Evolutionary conservation across 176 grass and related monocot genomes (phyloP), one percentile per base, ranked within the genome.

Genomic region (Musa schizocarpa): DNA sequence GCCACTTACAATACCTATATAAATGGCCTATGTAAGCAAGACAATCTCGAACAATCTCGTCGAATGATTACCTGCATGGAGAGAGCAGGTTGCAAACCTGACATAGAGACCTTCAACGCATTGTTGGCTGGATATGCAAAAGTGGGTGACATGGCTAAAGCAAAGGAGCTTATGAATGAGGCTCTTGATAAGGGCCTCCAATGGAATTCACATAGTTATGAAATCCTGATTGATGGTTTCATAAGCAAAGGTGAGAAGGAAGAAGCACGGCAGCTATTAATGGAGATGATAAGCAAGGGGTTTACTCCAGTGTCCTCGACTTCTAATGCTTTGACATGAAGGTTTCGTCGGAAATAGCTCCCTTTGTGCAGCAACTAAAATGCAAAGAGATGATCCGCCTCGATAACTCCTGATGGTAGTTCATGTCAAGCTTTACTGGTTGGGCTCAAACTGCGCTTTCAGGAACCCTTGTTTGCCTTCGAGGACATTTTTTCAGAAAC

Each of bases 31-130:
- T 82, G 76, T 77, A 83, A 76, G 52, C 80, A 68, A 53, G 91
- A 75, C 17, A 81, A 95, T 76, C 24, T 88, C 7, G 51, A 81
- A 10, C 64, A 82, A 81, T 83, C 85, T 25, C 54, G 81, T 19
- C 76, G 71, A 75, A 95, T 90, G 88, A 50, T 90, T 21, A 64
- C 16, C 16, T 91, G 86, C 79, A 88, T 91, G 92, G 91, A 87
- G 74, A 83, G 83, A 50, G 82, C 71, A 1, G 88, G 92, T 11
- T 91, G 83, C 79, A 77, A 63, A n/a, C 74, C 84, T 17, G 73
- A 83, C 51, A 25, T 78, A 22, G 54, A 25, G 52, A 76, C 77
- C 58, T 88, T 86, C 73, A 71, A 83, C 19, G 63, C 77, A 11
- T 57, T 91, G 11, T 70, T 78, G 16, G 72, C 72, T 13, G 83